Evolutionary conservation across 1,284 basidiomycete species (phyloP).

Genomic region (Fistulinella cinereoalba): DNA sequence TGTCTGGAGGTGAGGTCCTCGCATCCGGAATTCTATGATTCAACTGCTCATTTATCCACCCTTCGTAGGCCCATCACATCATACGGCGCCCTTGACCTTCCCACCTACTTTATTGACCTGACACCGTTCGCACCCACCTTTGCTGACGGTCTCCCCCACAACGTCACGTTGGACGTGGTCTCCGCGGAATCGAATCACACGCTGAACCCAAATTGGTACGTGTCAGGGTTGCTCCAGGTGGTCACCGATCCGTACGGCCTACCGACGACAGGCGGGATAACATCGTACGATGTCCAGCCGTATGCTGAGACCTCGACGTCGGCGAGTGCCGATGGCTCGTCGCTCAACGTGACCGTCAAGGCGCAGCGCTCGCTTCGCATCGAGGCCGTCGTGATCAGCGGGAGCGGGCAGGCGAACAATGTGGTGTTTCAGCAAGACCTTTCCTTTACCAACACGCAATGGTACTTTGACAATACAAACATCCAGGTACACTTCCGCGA

Average conservation of each 20-base stretch:
- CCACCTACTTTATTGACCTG: slow-evolving; percentile 75
- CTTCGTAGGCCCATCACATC: slow-evolving; percentile 65
- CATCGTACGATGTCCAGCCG: slow-evolving; percentile 50
- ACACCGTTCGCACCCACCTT: slow-evolving; percentile 76
- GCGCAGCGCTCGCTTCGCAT: slow-evolving; percentile 46
- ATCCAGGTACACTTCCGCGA: slow-evolving; percentile 41
- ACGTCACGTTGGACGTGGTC: slow-evolving; percentile 66
- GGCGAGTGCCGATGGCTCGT: slow-evolving; percentile 40
- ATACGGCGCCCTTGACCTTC: slow-evolving; percentile 75
- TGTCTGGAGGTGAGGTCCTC: slow-evolving; percentile 57
- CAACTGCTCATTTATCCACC: background rate
- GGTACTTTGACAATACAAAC: slow-evolving; percentile 40
- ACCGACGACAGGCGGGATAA: slow-evolving; percentile 68
- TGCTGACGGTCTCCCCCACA: slow-evolving; percentile 66
- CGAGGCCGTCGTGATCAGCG: slow-evolving; percentile 46
- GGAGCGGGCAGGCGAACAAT: slow-evolving; percentile 45
- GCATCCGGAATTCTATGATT: background rate
- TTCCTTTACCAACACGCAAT: slow-evolving; percentile 48
- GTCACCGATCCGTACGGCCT: slow-evolving; percentile 58
- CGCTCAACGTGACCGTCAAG: slow-evolving; percentile 49
- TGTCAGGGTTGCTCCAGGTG: slow-evolving; percentile 70
- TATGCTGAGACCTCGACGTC: slow-evolving; percentile 53
- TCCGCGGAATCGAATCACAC: slow-evolving; percentile 66
- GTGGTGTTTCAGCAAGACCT: slow-evolving; percentile 49
- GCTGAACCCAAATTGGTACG: slow-evolving; percentile 74